Evolutionary conservation across 1,284 basidiomycete genomes (phyloP).

Genomic region (Ustilago esculenta): DNA sequence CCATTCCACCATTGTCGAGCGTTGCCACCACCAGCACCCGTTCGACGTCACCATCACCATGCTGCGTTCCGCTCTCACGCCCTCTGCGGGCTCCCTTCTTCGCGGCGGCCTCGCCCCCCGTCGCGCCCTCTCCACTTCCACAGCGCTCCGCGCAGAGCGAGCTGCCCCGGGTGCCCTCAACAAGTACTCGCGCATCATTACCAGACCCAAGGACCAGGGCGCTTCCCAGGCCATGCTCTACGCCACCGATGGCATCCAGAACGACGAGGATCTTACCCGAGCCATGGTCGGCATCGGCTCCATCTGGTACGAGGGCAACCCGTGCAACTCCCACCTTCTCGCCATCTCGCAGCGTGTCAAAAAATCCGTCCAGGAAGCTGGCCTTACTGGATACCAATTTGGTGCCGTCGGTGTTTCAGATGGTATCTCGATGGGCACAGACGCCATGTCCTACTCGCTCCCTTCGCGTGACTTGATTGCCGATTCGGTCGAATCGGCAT

Average conservation of each 20-base stretch:
- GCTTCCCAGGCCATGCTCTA: slow-evolving; percentile 67
- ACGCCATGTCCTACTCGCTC: slow-evolving; percentile 65
- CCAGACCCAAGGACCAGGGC: slow-evolving; percentile 65
- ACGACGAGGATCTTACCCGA: slow-evolving; percentile 61
- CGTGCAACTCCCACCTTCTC: slow-evolving; percentile 66
- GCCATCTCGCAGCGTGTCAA: slow-evolving; percentile 62
- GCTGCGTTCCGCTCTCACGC: slow-evolving; percentile 31
- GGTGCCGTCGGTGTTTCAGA: slow-evolving; percentile 66
- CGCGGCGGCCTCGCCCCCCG: slow-evolving; percentile 18
- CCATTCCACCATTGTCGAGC: not conserved
- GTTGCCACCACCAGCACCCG: slow-evolving; percentile 3
- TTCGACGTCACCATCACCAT: slow-evolving; percentile 7
- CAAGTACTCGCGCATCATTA: slow-evolving; percentile 61
- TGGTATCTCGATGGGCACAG: slow-evolving; percentile 66
- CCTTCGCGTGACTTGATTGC: slow-evolving; percentile 65
- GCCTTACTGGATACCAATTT: slow-evolving; percentile 66
- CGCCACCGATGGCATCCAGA: slow-evolving; percentile 62
- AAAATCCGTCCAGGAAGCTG: slow-evolving; percentile 55
- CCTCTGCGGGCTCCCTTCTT: slow-evolving; percentile 20
- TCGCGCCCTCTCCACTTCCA: slow-evolving; percentile 32
- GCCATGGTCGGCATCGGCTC: slow-evolving; percentile 66
- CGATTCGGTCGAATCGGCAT: slow-evolving; percentile 64
- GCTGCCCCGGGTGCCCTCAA: slow-evolving; percentile 61
- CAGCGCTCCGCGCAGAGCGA: slow-evolving; percentile 21
- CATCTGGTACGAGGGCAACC: slow-evolving; percentile 67